These are phyloP conservation scores for Penicillium sclerotiorum DNA, from an alignment of 2,329 filamentous ascomycete genomes.

Conservation along the genomic window DNA sequence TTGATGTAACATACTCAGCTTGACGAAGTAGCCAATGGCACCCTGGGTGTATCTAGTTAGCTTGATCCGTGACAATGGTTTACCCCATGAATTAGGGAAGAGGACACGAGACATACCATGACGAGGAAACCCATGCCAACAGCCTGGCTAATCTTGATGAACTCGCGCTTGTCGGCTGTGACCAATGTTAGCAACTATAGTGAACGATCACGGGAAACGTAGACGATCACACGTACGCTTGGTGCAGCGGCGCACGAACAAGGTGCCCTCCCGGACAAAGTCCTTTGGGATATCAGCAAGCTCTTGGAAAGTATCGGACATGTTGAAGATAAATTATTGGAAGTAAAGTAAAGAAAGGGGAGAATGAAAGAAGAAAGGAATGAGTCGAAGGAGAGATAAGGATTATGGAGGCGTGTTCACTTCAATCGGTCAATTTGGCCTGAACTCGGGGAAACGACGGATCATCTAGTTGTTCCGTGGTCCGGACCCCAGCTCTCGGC, in stretches of 20 bases:
- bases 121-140: slow-evolving; percentile 63
- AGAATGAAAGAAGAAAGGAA: no score
- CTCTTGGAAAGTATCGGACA: slow-evolving; percentile 64
- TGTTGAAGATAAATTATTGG: slow-evolving; percentile 23
- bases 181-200: slow-evolving; percentile 22
- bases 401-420: slow-evolving; percentile 4
- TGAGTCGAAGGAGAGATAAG: slow-evolving; percentile 12
- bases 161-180: slow-evolving; percentile 60
- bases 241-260: slow-evolving; percentile 53
- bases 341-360: slow-evolving; percentile 2
- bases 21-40: slow-evolving; percentile 62
- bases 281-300: slow-evolving; percentile 61
- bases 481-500: slow-evolving; percentile 4
- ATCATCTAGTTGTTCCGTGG: background rate
- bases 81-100: background rate
- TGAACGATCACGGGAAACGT: slow-evolving; percentile 1
- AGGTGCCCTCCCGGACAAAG: slow-evolving; percentile 54
- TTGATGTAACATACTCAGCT: slow-evolving; percentile 60
- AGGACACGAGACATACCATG: slow-evolving; percentile 45
- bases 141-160: slow-evolving; percentile 63
- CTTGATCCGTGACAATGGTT: background rate
- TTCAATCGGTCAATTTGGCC: slow-evolving; percentile 6
- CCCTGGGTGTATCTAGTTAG: slow-evolving; percentile 35
- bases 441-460: slow-evolving; percentile 10
- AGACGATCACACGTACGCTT: slow-evolving; percentile 44